Conservation (phyloP, 2,329 filamentous ascomycete genomes). For the Dryadomyces quercus-mongolicae region DNA sequence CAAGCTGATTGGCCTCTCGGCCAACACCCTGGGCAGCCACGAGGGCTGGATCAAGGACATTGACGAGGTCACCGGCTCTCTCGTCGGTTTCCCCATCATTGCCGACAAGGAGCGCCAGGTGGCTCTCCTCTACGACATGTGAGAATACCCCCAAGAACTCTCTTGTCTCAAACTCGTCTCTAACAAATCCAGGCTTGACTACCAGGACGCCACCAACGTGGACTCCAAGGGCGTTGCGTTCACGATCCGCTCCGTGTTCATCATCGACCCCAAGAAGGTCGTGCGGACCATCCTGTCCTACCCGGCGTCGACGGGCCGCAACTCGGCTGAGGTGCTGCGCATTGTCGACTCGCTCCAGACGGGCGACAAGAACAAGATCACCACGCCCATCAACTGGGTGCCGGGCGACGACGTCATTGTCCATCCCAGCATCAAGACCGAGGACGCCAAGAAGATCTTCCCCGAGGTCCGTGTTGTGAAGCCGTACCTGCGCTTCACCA, state of each 20-base stretch:
- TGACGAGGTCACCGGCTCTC: slow-evolving; percentile 60
- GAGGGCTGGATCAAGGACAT: slow-evolving; percentile 86
- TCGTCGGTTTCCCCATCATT: slow-evolving; percentile 67
- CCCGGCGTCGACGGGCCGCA: slow-evolving; percentile 80
- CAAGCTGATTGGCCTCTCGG: slow-evolving; percentile 83
- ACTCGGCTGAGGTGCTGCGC: slow-evolving; percentile 67
- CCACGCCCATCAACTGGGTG: slow-evolving; percentile 84
- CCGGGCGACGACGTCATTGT: slow-evolving; percentile 88
- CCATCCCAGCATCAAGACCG: slow-evolving; percentile 68
- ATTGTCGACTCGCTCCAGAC: slow-evolving; percentile 70
- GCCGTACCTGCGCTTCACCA: slow-evolving; percentile 64
- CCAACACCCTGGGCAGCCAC: slow-evolving; percentile 77
- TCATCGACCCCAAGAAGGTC: slow-evolving; percentile 89
- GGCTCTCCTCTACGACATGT: slow-evolving; percentile 67
- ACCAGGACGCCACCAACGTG: slow-evolving; percentile 71
- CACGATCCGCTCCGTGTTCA: slow-evolving; percentile 88
- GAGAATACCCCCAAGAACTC: not conserved
- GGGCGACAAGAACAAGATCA: slow-evolving; percentile 78
- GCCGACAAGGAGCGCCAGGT: slow-evolving; percentile 69
- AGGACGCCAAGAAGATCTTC: slow-evolving; percentile 81
- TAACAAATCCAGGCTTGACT: slow-evolving; percentile 46
- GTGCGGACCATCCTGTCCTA: slow-evolving; percentile 89
- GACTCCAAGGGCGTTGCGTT: slow-evolving; percentile 76
- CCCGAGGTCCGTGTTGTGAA: slow-evolving; percentile 59
- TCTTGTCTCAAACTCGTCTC: no score